Evolutionary conservation across 1,284 basidiomycete species (phyloP).

Genomic region (Pisolithus thermaeus): DNA sequence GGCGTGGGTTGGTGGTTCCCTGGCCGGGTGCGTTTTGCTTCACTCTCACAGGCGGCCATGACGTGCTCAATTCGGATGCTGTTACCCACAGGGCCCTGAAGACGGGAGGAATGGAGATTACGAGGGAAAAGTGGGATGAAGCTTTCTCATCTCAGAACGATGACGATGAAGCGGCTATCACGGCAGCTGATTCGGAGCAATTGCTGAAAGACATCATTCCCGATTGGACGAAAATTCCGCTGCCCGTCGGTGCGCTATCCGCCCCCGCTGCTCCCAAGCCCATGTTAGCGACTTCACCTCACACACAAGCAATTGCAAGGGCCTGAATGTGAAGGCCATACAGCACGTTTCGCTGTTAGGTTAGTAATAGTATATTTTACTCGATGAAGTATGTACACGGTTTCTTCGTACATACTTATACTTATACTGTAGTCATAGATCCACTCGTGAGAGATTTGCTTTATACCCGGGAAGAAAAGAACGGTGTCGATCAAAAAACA

Average conservation of each 20-base stretch:
- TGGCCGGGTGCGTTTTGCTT: slow-evolving; percentile 68
- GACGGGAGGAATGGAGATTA: slow-evolving; percentile 75
- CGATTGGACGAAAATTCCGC: slow-evolving; percentile 72
- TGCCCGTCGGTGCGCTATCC: slow-evolving; percentile 57
- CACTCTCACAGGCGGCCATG: not conserved
- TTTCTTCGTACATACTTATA: no score
- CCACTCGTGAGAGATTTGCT: no score
- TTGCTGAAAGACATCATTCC: slow-evolving; percentile 48
- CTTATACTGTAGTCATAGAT: no score
- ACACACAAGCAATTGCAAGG: no score
- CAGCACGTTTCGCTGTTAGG: no score
- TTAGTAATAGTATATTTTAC: no score
- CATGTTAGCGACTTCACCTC: no score
- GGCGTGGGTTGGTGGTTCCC: slow-evolving; percentile 89
- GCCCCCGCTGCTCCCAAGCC: no score
- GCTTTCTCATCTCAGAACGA: slow-evolving; percentile 40
- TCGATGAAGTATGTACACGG: no score
- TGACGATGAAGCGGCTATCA: slow-evolving; percentile 39
- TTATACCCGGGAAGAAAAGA: no score
- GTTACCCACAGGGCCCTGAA: slow-evolving; percentile 56
- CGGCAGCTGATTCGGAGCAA: slow-evolving; percentile 31
- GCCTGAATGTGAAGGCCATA: no score
- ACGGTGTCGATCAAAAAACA: no score
- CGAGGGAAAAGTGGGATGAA: slow-evolving; percentile 82
- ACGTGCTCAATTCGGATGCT: not conserved